Evolutionary conservation across 164 flowering plant genomes (phyloP), one percentile per base, ranked within the genome.

Genomic region (Nymphaea colorata): DNA sequence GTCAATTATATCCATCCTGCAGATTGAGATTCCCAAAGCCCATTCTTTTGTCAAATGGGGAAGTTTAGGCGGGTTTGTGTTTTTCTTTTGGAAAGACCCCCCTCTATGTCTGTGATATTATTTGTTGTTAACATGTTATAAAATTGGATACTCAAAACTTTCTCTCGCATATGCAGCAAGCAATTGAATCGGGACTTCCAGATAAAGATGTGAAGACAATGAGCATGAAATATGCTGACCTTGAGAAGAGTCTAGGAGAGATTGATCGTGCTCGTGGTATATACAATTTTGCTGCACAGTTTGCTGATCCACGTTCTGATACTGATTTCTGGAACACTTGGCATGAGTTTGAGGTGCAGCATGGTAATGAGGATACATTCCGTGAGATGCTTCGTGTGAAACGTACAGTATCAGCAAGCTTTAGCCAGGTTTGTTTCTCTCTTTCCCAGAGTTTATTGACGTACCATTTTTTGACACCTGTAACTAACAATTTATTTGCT

Each of bases 331-430:
- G 99, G 98, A 85, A 71, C 43, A 79, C 74, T 65, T 91, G 96
- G 96, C 86, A 90, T 74, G 93, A 85, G 6, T 94, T 94, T 78
- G 98, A 94, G 82, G 99, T 94, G 67, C 89, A 83, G 36, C 94
- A 94, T 75, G 98, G 98, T 42, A 94, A 94, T 75, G 96, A 87
- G 72, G 99, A 94, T 67, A 94, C 99, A 61, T 94, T 89, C 81
- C 42, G 93, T 67, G 99, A 94, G 71, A 91, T 91, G 99, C 86
- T 94, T 42, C 90, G 97, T 0, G 84, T 90, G 2, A 90, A 90
- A 67, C 76, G 98, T 25, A 91, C 87, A 79, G 93, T 91, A 36
- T 77, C 91, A 72, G 96, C 97, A 3, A 91, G 93, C 75, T 87
- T 82, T 73, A 86, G 90, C 74, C 97, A 91, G 94, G 98, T 93